These are phyloP conservation scores for Henckelia pumila DNA, from an alignment of 257 asterid genomes.

Conservation along the genomic window DNA sequence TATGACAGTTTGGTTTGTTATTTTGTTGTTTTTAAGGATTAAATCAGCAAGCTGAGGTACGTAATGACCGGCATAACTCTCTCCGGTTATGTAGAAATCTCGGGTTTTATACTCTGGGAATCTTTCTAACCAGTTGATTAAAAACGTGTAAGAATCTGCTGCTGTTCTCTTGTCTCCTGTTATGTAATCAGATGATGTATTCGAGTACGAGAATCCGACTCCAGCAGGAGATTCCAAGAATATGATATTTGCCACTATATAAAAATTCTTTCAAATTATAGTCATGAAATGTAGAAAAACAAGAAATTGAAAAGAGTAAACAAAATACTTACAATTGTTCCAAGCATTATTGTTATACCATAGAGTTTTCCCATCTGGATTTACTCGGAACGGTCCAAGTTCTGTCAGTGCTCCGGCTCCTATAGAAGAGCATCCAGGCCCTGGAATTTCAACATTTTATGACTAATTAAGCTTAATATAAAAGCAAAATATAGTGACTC, in stretches of 20 bases:
- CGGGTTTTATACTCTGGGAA: constrained; percentile 56
- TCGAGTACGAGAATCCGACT: constrained; percentile 46
- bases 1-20: constrained; percentile 38
- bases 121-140: constrained; percentile 60
- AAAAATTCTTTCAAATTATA: too few relatives aligned
- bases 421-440: constrained; percentile 46
- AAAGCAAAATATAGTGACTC: too few relatives aligned
- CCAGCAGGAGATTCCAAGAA: constrained; percentile 68
- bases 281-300: too few relatives aligned
- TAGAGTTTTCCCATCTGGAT: constrained; percentile 29
- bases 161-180: constrained; percentile 44
- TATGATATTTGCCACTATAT: constrained; percentile 52
- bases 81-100: constrained; percentile 35
- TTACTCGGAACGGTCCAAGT: constrained; percentile 41
- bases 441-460: constrained; percentile 4
- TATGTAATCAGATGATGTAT: constrained; percentile 42
- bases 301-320: too few relatives aligned
- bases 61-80: constrained; percentile 39
- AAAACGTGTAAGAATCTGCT: constrained; percentile 38
- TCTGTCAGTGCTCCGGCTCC: constrained; percentile 37
- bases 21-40: constrained; percentile 43
- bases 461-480: neutral
- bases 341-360: constrained; percentile 34
- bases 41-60: constrained; percentile 60
- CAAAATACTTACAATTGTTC: constrained; percentile 27